phyloP scores from a whole-genome alignment of 2,329 filamentous ascomycete species.

The Colletotrichum liaoningense region DNA sequence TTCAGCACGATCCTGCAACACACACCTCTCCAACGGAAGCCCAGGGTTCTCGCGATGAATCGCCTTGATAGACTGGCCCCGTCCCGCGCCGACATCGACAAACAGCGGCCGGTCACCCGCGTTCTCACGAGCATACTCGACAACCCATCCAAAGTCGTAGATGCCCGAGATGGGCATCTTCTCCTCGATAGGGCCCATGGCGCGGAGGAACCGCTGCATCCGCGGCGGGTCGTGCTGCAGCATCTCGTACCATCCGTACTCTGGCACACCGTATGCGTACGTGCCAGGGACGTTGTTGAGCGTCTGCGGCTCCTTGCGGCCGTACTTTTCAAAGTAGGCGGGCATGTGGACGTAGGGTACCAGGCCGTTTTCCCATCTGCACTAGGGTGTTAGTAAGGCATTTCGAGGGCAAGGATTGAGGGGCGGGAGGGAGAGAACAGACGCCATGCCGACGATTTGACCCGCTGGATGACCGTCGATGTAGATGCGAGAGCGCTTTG shows the following conservation, averaged over 20 bases:
- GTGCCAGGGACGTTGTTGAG: constrained; percentile 42
- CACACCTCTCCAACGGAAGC: constrained; percentile 42
- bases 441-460: constrained; percentile 31
- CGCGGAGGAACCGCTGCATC: constrained; percentile 43
- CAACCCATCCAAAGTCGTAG: constrained; percentile 48
- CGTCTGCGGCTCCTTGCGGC: constrained; percentile 44
- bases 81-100: constrained; percentile 50
- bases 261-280: constrained; percentile 43
- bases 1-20: constrained; percentile 45
- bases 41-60: constrained; percentile 42
- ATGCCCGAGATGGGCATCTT: constrained; percentile 41
- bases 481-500: constrained; percentile 26
- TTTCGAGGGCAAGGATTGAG: no score
- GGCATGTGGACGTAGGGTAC: constrained; percentile 40
- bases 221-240: constrained; percentile 41
- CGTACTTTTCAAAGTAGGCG: constrained; percentile 46
- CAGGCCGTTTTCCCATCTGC: constrained; percentile 28
- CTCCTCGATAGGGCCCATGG: constrained; percentile 44
- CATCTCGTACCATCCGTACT: constrained; percentile 47
- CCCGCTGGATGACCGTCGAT: constrained; percentile 17
- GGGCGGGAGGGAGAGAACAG: not conserved
- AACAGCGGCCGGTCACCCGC: constrained; percentile 38
- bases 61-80: constrained; percentile 41
- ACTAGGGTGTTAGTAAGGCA: not conserved
- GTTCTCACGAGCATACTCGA: constrained; percentile 7